Evolutionary conservation across 2,329 filamentous ascomycete species (phyloP), one percentile per base, ranked within the genome.

Genomic region (Pyrenophora teres): DNA sequence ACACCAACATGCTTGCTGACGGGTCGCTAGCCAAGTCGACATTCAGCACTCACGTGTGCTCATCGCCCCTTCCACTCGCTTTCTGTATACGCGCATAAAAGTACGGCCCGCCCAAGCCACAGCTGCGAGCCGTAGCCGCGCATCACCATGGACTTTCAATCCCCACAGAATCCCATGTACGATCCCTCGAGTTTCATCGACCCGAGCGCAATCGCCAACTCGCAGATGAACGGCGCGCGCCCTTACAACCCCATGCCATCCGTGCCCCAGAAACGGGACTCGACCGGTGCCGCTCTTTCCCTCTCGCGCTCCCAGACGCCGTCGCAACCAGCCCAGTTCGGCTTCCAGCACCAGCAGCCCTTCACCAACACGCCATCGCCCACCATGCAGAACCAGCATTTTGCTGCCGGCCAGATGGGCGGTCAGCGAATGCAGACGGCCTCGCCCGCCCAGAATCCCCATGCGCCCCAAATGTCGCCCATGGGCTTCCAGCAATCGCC

Each of bases 221-320:
- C 64, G 48, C 80, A 82, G 63, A 81, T 82, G 90, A 77, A 85
- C 82, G 67, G 87, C 89, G 80, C 90, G 90, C 81, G 92, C 91
- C 38, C 70, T 40, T 95, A 93, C 16, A 52, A 52, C 78, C 88
- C 92, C 71, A 90, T 90, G 63, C 93, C 93, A 52, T 93, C 92
- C 18, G 97, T 97, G 77, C 86, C 93, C 56, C 92, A 92, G 33
- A 99, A 97, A 77, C 86, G 94, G 67, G 92, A 97, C 74, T 92
- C 87, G 69, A 82, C 94, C 68, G 87, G 87, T 62, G 87, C 89
- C 71, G 95, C 92, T 27, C 92, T 93, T 46, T 94, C 92, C 35
- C 92, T 93, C 46, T 95, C 93, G 76, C 90, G 93, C 75, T 93
- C 93, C 64, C 92, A 96, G 71, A 97, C 93, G 25, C 93, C 93